phyloP scores from a whole-genome alignment of 768 basidiomycete species.

The Termitomyces titanicus region DNA sequence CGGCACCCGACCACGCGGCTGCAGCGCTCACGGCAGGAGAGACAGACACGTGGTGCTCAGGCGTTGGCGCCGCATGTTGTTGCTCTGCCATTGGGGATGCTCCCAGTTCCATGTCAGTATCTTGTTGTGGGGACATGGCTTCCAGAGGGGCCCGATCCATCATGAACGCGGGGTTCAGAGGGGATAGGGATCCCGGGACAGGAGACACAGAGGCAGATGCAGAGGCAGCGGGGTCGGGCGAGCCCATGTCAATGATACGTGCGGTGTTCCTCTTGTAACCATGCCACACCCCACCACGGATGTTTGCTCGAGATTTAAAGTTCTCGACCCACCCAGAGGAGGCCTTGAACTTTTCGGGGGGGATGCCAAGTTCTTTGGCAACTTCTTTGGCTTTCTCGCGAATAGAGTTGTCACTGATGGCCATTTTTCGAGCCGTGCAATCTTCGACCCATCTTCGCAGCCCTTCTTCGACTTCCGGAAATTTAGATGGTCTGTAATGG shows the following conservation, averaged over 20 bases:
- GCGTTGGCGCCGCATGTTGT: slow-evolving; percentile 1
- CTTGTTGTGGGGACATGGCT: slow-evolving; percentile 14
- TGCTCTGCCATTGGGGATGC: slow-evolving; percentile 23
- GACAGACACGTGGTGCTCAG: slow-evolving; percentile 3
- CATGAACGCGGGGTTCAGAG: slow-evolving; percentile 37
- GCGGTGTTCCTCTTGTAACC: slow-evolving; percentile 26
- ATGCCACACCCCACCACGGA: slow-evolving; percentile 61
- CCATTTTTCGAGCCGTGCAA: slow-evolving; percentile 38
- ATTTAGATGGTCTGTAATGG: slow-evolving; percentile 65
- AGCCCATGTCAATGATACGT: slow-evolving; percentile 16
- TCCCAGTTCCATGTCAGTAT: slow-evolving; percentile 24
- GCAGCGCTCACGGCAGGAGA: slow-evolving; percentile 17
- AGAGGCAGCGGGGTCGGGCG: not conserved
- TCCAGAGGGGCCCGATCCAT: slow-evolving; percentile 21
- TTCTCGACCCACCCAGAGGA: slow-evolving; percentile 91
- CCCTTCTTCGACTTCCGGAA: slow-evolving; percentile 69
- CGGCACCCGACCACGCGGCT: slow-evolving; percentile 15
- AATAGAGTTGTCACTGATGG: slow-evolving; percentile 63
- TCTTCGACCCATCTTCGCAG: slow-evolving; percentile 60
- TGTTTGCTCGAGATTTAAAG: slow-evolving; percentile 81
- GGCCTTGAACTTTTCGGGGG: slow-evolving; percentile 83
- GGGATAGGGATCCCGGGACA: slow-evolving; percentile 24
- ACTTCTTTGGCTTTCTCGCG: slow-evolving; percentile 67
- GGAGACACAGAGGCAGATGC: not conserved
- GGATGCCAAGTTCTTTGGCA: slow-evolving; percentile 50